Base-by-base conservation (phyloP, 495 filamentous ascomycete genomes). In the Darksidea phi region DNA sequence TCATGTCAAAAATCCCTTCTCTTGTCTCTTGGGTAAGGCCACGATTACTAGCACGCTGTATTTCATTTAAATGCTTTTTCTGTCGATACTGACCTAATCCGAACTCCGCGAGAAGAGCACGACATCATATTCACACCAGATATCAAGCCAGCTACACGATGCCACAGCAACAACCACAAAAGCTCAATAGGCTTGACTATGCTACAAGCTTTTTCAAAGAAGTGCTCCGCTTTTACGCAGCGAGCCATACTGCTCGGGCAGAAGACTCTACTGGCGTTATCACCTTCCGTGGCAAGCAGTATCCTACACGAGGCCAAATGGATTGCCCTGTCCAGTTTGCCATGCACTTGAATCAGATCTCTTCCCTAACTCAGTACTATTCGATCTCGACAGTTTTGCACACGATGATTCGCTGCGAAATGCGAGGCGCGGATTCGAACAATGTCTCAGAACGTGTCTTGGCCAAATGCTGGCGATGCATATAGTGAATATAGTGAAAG, bases 1-100 rank as follows among this genome's bases (percentile, higher is more conserved):
- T 17, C 51, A 61, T 1, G 48, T 68, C 38, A 68, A 66, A 38
- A 48, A 56, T 0, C 24, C 66, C 3, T 61, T 68, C n/a, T n/a
- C n/a, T n/a, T n/a, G n/a, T 18, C 15, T 63, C 3, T 57, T 24
- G 8, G 66, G 57, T 4, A 28, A 43, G 3, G 57, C 62, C 6
- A 68, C 66, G 6, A 68, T 62, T 3, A 56, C 62, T 6, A 48
- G 54, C 20, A 68, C 66, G n/a, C 17, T 68, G 26, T 61, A 57
- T 47, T 63, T 66, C 54, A 43, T 32, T 1, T 67, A 54, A 43
- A 63, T 67, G 64, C 48, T 67, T 6, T 48, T 67, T 53, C 51
- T 15, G 17, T 32, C 6, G 28, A 62, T 20, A 57, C 57, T 21
- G 63, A 57, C 7, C 24, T 61, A 12, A 20, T 67, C 17, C 7